Conservation (phyloP, 2,329 filamentous ascomycete genomes). For the Neoscytalidium dimidiatum region DNA sequence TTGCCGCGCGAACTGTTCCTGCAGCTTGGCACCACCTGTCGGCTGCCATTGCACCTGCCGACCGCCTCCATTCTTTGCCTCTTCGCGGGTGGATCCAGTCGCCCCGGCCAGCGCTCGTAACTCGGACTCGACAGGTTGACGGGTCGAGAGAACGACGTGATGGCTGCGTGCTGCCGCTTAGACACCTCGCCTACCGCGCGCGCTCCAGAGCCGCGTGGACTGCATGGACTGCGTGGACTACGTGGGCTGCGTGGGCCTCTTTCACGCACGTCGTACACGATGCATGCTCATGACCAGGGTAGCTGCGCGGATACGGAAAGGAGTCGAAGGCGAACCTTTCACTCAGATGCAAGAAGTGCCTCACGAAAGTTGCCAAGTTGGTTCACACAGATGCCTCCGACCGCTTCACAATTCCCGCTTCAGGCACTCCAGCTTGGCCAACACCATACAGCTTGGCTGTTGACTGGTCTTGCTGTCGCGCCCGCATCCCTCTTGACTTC, state of each 20-base stretch:
- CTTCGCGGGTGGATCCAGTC: too few species aligned
- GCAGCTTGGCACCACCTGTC: not conserved
- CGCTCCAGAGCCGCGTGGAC: too few species aligned
- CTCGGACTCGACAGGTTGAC: not conserved
- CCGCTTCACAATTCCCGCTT: not conserved
- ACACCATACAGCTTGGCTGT: not conserved
- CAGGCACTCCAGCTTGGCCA: not conserved
- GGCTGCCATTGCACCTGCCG: not conserved
- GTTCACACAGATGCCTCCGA: not conserved
- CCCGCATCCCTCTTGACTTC: too few species aligned
- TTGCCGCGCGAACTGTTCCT: not conserved
- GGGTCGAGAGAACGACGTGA: too few species aligned
- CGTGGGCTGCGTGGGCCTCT: too few species aligned
- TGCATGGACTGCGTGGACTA: too few species aligned
- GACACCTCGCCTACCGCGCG: too few species aligned
- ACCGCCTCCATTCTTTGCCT: too few species aligned
- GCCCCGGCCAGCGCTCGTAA: too few species aligned
- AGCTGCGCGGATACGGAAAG: not conserved
- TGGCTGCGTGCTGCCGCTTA: too few species aligned
- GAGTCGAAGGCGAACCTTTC: not conserved
- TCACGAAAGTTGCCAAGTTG: not conserved
- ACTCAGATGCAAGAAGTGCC: not conserved
- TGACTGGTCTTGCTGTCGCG: not conserved
- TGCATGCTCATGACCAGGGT: not conserved
- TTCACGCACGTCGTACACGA: not conserved